Evolutionary conservation across 2,329 filamentous ascomycete genomes (phyloP).

Genomic region (Penicillium oxalicum): DNA sequence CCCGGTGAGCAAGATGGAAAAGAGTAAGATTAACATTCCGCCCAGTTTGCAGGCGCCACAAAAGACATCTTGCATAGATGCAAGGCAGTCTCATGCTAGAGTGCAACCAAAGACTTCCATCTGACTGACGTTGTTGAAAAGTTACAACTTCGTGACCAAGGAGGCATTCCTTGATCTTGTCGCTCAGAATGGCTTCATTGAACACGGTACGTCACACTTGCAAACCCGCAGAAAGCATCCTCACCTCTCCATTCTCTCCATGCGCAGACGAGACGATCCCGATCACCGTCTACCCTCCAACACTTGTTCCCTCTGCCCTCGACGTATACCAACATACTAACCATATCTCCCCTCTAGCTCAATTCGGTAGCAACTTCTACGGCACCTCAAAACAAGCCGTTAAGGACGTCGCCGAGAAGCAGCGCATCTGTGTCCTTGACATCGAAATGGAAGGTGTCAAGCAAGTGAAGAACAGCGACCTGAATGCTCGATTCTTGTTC

Average conservation of each 20-base stretch:
- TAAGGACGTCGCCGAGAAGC: slow-evolving; percentile 64
- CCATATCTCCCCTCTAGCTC: slow-evolving; percentile 41
- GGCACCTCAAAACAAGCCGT: slow-evolving; percentile 78
- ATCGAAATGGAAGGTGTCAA: slow-evolving; percentile 99
- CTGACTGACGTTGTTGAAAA: not conserved
- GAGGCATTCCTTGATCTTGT: slow-evolving; percentile 64
- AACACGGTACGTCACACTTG: slow-evolving; percentile 46
- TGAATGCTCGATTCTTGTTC: slow-evolving; percentile 77
- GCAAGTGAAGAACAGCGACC: slow-evolving; percentile 72
- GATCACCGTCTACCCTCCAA: no score
- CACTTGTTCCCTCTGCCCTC: no score
- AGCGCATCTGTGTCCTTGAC: slow-evolving; percentile 74
- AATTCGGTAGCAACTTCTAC: slow-evolving; percentile 81
- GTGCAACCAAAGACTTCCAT: no score
- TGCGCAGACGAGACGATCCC: no score
- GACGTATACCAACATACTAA: not conserved
- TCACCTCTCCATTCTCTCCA: no score
- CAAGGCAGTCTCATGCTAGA: no score
- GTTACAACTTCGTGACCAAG: slow-evolving; percentile 64
- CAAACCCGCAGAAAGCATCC: no score
- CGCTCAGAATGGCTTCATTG: slow-evolving; percentile 68
- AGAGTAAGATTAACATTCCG: slow-evolving; percentile 46
- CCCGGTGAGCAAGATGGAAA: slow-evolving; percentile 67
- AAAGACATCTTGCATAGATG: no score
- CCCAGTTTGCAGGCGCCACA: no score